Conservation (phyloP, 202 grass and related monocot species). For the Dendrocalamus latiflorus region DNA sequence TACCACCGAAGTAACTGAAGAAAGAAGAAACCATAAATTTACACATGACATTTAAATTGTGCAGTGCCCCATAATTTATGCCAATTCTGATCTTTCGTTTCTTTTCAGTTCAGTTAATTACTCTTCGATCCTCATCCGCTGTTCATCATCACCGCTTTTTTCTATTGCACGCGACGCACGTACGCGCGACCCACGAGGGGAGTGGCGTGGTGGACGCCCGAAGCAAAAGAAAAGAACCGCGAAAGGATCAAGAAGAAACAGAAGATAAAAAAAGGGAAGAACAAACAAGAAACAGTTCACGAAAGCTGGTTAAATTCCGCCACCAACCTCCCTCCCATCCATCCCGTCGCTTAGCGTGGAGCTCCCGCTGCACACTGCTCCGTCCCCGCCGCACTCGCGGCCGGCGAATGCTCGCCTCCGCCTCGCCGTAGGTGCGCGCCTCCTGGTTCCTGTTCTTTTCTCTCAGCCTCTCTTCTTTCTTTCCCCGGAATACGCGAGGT, state of each 20-base stretch:
- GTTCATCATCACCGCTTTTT: too few relatives aligned
- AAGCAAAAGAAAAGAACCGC: conserved; percentile 20
- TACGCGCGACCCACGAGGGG: conserved; percentile 24
- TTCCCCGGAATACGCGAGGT: not conserved
- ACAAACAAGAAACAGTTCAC: conserved; percentile 39
- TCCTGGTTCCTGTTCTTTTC: too few relatives aligned
- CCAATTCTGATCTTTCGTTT: not conserved
- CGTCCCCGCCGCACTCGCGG: not conserved
- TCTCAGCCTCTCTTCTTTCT: too few relatives aligned
- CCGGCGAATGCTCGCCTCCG: conserved; percentile 3
- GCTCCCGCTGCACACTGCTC: conserved; percentile 14
- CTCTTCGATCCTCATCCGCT: not conserved
- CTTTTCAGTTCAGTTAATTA: conserved; percentile 1
- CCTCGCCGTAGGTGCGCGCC: conserved; percentile 23
- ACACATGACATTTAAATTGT: not conserved
- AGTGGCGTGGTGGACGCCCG: conserved; percentile 7
- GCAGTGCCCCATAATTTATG: conserved; percentile 13
- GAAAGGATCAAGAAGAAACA: not conserved
- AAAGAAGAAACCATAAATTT: not conserved
- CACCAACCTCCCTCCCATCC: not conserved
- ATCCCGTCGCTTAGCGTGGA: not conserved
- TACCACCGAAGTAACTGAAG: not conserved
- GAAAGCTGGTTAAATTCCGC: conserved; percentile 7
- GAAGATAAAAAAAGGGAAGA: not conserved
- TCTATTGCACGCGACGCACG: conserved; percentile 24